These are phyloP conservation scores for Torulaspora gathmanii DNA, from an alignment of 805 yeast species.

Conservation along the genomic window DNA sequence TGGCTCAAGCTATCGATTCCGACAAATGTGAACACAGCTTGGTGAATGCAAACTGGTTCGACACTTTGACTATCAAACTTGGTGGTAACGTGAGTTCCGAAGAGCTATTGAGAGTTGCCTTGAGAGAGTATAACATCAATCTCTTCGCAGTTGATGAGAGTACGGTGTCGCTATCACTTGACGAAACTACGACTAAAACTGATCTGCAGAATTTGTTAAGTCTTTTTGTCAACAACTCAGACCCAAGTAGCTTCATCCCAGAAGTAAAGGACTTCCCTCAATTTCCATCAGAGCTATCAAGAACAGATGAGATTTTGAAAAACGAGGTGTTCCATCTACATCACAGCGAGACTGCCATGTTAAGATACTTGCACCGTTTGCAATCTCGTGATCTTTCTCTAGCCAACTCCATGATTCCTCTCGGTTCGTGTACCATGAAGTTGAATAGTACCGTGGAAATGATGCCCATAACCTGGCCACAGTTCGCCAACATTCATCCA, in stretches of 20 bases:
- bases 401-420: conserved; percentile 94
- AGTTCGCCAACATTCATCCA: conserved; percentile 83
- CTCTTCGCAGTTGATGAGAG: conserved; percentile 59
- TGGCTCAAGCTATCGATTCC: conserved; percentile 54
- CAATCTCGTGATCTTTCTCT: conserved; percentile 87
- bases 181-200: conserved; percentile 69
- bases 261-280: conserved; percentile 40
- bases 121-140: conserved; percentile 62
- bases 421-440: conserved; percentile 98
- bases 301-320: conserved; percentile 58
- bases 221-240: conserved; percentile 48
- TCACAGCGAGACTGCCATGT: conserved; percentile 92
- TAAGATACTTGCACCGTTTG: conserved; percentile 79
- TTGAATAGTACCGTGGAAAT: conserved; percentile 92
- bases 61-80: conserved; percentile 70
- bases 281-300: conserved; percentile 45
- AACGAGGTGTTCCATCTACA: conserved; percentile 79
- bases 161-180: conserved; percentile 76
- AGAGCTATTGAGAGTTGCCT: conserved; percentile 53
- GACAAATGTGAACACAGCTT: conserved; percentile 43
- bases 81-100: conserved; percentile 46
- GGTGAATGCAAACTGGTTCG: conserved; percentile 68
- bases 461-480: conserved; percentile 94
- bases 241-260: conserved; percentile 7
- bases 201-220: conserved; percentile 58